Conservation (phyloP, 2,329 filamentous ascomycete genomes). For the Aspergillus phoenicis region DNA sequence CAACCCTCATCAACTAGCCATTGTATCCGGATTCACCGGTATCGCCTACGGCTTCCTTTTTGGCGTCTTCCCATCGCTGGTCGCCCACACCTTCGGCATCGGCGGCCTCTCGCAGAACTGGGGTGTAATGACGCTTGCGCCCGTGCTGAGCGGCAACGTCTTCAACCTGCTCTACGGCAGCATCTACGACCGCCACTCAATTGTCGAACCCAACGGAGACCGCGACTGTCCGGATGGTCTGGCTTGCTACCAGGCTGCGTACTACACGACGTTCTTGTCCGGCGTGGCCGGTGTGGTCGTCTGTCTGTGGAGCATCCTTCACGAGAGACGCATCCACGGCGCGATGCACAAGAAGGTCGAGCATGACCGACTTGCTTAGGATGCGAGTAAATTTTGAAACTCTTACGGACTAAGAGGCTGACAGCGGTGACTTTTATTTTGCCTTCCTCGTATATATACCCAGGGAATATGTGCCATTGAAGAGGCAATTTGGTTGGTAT, state of each 20-base stretch:
- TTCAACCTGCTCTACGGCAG: conserved; percentile 90
- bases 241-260: conserved; percentile 78
- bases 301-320: conserved; percentile 60
- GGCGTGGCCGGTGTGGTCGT: conserved; percentile 70
- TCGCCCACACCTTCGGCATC: conserved; percentile 88
- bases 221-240: conserved; percentile 76
- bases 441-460: not conserved
- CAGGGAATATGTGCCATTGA: not conserved
- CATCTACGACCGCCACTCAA: conserved; percentile 79
- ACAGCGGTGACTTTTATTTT: not conserved
- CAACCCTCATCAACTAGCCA: conserved; percentile 74
- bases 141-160: conserved; percentile 82
- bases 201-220: conserved; percentile 68
- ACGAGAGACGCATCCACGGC: conserved; percentile 38
- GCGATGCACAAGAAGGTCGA: conserved; percentile 31
- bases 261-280: conserved; percentile 73
- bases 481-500: not conserved
- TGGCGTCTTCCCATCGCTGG: conserved; percentile 86
- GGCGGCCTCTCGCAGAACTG: conserved; percentile 90
- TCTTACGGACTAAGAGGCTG: not conserved
- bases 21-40: conserved; percentile 82
- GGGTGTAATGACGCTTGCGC: conserved; percentile 90
- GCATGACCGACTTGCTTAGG: conserved; percentile 38
- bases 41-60: conserved; percentile 92
- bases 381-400: not conserved